A percentile compares a stretch with the other conserved stretches of the same genome.
Evolutionary conservation across 768 basidiomycete species (phyloP).

Genomic region (Suillus weaverae): DNA sequence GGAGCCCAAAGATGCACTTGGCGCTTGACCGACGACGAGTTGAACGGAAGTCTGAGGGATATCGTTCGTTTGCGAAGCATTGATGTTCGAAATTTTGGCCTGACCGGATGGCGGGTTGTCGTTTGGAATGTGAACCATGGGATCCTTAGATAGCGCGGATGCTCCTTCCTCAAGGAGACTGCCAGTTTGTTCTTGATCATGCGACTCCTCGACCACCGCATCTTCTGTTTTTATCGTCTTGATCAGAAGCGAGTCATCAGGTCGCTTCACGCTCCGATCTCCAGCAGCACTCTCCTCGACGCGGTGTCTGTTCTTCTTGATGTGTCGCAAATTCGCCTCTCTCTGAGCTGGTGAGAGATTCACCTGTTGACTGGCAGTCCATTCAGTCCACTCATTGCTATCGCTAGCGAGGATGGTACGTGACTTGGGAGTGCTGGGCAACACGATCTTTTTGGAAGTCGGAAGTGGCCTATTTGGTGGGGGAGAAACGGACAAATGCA

Average conservation of each 20-base stretch:
- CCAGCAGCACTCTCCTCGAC: constrained; percentile 28
- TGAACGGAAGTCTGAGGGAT: not conserved
- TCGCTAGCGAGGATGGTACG: constrained; percentile 21
- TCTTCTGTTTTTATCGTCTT: constrained; percentile 25
- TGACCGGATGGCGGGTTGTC: constrained; percentile 23
- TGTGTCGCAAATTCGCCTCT: constrained; percentile 32
- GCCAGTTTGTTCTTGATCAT: constrained; percentile 1
- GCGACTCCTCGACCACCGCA: constrained; percentile 6
- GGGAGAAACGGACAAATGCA: constrained; percentile 4
- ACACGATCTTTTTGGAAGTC: constrained; percentile 10
- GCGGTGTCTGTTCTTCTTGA: constrained; percentile 26
- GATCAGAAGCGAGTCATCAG: not conserved
- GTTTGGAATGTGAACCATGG: not conserved
- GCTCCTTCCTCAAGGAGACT: not conserved
- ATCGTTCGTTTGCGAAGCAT: not conserved
- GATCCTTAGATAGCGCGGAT: not conserved
- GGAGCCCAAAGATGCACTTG: constrained; percentile 2
- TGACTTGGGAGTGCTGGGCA: constrained; percentile 24
- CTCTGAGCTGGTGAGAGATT: constrained; percentile 26
- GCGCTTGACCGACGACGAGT: not conserved
- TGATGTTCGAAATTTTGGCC: constrained; percentile 13
- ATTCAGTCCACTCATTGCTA: constrained; percentile 13
- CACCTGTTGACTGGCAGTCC: constrained; percentile 22
- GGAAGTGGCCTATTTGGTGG: not conserved
- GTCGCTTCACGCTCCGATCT: constrained; percentile 27